Evolutionary conservation across 257 asterid genomes (phyloP), one percentile per base, ranked within the genome.

Genomic region (Scutellaria minor): DNA sequence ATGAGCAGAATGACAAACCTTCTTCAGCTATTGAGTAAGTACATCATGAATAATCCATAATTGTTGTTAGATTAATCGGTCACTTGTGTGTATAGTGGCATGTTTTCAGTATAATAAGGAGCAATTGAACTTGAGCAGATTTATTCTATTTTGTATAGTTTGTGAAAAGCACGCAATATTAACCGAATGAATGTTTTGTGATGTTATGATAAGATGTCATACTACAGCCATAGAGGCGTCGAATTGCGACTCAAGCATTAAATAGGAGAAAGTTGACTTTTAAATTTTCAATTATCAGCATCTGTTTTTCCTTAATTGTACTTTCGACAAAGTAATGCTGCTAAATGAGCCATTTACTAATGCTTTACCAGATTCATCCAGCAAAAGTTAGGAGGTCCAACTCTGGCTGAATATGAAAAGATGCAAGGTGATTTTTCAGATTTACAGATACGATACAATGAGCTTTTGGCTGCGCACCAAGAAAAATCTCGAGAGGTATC

Each of bases 1-100:
- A 89, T 12, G 99, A 94, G 83, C 97, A 94, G 87, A 80, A 87
- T 37, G 99, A 89, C 76, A 94, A 94, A 73, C 99, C 99, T 68
- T 87, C 97, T 44, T 85, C 95, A 46, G 98, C 97, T 22, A 63
- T 88, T 24, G 98, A 94, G 99, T 94, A 73, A 91, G 98, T 85
- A 61, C 47, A 56, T 51, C 59, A 18, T 15, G 50, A 68, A 37
- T 59, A 54, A 52, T 57, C 44, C 44, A 54, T 6, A 13, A 13
- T 63, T 46, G 50, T 64, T 55, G 5, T 77, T 27, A 22, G 50
- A 53, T 15, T 66, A 48, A 56, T 58, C 64, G 47, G 52, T 55
- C 46, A 45, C 48, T 65, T 50, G 31, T 45, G 44, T 14, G 6
- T 37, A n/a, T 41, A 27, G 10, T 41, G 60, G 9, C 9, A 52